phyloP scores from a whole-genome alignment of 192 early-diverging fungal species.

The Neocallimastix lanati region DNA sequence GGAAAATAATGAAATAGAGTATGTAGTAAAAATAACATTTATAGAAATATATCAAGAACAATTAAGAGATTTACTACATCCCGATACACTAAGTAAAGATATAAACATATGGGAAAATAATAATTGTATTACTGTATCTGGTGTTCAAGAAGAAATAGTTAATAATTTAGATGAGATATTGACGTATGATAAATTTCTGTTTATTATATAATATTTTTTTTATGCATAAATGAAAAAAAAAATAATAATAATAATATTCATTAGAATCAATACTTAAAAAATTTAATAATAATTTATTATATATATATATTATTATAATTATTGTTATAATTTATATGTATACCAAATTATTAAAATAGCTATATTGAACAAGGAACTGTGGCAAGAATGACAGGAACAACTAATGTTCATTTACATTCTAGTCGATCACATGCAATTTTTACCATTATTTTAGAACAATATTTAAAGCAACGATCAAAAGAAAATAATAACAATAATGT shows the following conservation, averaged over 20 bases:
- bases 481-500: background rate
- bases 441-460: slow-evolving; percentile 17
- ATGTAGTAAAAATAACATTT: slow-evolving; percentile 18
- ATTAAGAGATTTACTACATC: slow-evolving; percentile 21
- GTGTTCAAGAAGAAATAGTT: slow-evolving; percentile 14
- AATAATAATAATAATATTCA: background rate
- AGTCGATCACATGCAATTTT: slow-evolving; percentile 28
- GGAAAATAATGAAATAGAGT: slow-evolving; percentile 6
- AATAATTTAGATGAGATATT: slow-evolving; percentile 7
- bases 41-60: slow-evolving; percentile 41
- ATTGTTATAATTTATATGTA: too few relatives aligned
- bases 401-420: slow-evolving; percentile 20
- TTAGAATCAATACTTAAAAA: too few relatives aligned
- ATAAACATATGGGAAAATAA: slow-evolving; percentile 22
- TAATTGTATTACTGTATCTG: slow-evolving; percentile 14
- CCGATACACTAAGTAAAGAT: slow-evolving; percentile 9
- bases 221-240: background rate
- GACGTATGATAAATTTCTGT: slow-evolving; percentile 6
- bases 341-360: too few relatives aligned
- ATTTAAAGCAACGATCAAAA: background rate
- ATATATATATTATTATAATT: too few relatives aligned
- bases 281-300: too few relatives aligned
- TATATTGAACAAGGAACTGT: slow-evolving; percentile 16
- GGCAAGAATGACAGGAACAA: slow-evolving; percentile 25
- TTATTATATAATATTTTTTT: too few relatives aligned